Base-by-base conservation (phyloP, 257 asterid genomes). In the Apocynum venetum region DNA sequence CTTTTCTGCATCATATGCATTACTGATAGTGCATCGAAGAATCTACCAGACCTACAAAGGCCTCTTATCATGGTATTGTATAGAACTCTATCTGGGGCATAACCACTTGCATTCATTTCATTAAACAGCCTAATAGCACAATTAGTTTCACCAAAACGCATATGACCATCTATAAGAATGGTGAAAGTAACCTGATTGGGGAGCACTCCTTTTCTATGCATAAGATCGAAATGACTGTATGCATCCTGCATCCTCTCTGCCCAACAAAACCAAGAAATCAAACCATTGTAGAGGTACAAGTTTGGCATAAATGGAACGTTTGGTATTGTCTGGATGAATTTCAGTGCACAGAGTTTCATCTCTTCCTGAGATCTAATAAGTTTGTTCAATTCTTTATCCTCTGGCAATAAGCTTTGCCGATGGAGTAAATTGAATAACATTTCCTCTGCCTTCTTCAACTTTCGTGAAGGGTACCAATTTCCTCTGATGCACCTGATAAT, bases 141-240 rank as follows among this genome's bases (percentile, higher is more conserved):
- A 80, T 87, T 77, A 48, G 75, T 74, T 76, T 90, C 86, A 52
- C 93, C 89, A 59, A 55, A 46, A 61, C 82, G 83, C 59, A 86
- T 68, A 75, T 87, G 89, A 57, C 91, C 90, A 60, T 84, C 88
- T 66, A 89, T 87, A 47, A 89, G 87, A 80, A 89, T 84, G 41
- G 89, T 89, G 83, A 83, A 89, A 41, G 93, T 89, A 72, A 90
- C 96, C n/a, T 73, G 73, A 87, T 90, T 90, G 46, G 92, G 93
- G 49, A 52, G 68, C 82, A 90, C n/a, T 43, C 91, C 87, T 46
- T 86, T 87, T 12, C 73, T 74, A 78, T 75, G 80, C 91, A 89
- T 90, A 59, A 46, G 65, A 61, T 73, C 71, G 64, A 89, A 85
- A 83, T 87, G 86, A 72, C 73, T 76, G 56, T 84, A 79, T 31